phyloP scores from a whole-genome alignment of 352 stramenopile species.

The Phytopythium kandeliae region DNA sequence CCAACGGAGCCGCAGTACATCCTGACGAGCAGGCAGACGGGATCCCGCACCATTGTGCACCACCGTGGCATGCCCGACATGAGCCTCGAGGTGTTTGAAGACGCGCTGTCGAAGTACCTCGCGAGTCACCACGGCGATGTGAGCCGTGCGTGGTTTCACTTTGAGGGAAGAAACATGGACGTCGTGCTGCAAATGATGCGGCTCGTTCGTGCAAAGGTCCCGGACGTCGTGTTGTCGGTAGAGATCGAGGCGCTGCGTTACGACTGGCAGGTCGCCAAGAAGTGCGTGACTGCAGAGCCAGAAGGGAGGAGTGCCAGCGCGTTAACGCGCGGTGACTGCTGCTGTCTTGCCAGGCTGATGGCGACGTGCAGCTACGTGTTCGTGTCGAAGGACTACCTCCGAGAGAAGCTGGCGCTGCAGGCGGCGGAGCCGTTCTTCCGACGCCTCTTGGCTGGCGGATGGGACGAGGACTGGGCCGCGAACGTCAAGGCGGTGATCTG shows the following conservation, averaged over 20 bases:
- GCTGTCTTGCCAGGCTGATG: conserved; percentile 25
- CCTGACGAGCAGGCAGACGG: conserved; percentile 49
- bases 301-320: too few species aligned
- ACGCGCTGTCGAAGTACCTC: conserved; percentile 16
- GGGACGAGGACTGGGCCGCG: conserved; percentile 18
- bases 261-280: conserved; percentile 47
- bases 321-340: too few species aligned
- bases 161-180: conserved; percentile 68
- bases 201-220: conserved; percentile 17
- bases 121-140: conserved; percentile 6
- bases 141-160: conserved; percentile 46
- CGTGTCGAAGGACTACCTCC: conserved; percentile 72
- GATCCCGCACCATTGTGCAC: conserved; percentile 69
- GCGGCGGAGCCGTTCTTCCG: conserved; percentile 43
- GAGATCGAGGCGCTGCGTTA: conserved; percentile 70
- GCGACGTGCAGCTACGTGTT: conserved; percentile 44
- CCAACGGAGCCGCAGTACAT: conserved; percentile 38
- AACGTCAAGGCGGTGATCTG: conserved; percentile 48
- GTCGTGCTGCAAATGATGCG: conserved; percentile 55
- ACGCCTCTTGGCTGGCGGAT: conserved; percentile 11
- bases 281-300: too few species aligned
- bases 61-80: conserved; percentile 54
- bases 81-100: conserved; percentile 28
- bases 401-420: conserved; percentile 37
- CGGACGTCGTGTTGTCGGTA: conserved; percentile 32